phyloP scores from a whole-genome alignment of 1,139 yeast genomes.

The Yamadazyma sp. region DNA sequence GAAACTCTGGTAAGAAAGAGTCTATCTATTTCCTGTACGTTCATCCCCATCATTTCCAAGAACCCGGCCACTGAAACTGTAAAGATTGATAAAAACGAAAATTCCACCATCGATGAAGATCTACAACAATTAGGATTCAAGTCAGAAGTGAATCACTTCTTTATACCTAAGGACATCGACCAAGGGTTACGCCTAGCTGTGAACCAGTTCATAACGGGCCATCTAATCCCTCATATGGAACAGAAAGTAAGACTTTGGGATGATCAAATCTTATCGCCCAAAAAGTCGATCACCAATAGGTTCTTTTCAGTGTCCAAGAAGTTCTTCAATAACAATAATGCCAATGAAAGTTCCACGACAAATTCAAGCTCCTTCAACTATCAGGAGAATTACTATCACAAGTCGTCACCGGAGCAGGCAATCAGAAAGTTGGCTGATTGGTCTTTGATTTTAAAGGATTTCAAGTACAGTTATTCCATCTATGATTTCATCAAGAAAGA shows the following conservation, averaged over 20 bases:
- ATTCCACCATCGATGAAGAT: conserved; percentile 57
- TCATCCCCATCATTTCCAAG: conserved; percentile 24
- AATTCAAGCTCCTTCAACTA: conserved; percentile 30
- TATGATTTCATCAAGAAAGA: conserved; percentile 84
- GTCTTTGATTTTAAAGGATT: conserved; percentile 86
- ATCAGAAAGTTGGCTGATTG: conserved; percentile 87
- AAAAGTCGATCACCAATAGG: conserved; percentile 71
- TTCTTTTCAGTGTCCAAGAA: conserved; percentile 68
- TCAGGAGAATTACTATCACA: conserved; percentile 54
- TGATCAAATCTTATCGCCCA: conserved; percentile 67
- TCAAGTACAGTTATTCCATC: conserved; percentile 78
- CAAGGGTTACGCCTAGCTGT: conserved; percentile 42
- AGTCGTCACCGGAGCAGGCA: conserved; percentile 69
- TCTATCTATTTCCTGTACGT: conserved; percentile 29
- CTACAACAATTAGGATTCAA: conserved; percentile 40
- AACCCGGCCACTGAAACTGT: conserved; percentile 9
- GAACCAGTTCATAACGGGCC: conserved; percentile 55
- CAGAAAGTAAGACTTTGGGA: conserved; percentile 73
- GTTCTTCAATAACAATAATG: conserved; percentile 41
- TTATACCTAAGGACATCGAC: conserved; percentile 40
- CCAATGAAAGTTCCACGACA: conserved; percentile 3
- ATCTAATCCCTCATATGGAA: conserved; percentile 78
- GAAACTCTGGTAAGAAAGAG: conserved; percentile 29
- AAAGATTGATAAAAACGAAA: conserved; percentile 22
- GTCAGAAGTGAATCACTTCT: conserved; percentile 12